Evolutionary conservation across 75 land plant genomes (phyloP), one percentile per base, ranked within the genome.

Genomic region (Adiantum capillusveneris): DNA sequence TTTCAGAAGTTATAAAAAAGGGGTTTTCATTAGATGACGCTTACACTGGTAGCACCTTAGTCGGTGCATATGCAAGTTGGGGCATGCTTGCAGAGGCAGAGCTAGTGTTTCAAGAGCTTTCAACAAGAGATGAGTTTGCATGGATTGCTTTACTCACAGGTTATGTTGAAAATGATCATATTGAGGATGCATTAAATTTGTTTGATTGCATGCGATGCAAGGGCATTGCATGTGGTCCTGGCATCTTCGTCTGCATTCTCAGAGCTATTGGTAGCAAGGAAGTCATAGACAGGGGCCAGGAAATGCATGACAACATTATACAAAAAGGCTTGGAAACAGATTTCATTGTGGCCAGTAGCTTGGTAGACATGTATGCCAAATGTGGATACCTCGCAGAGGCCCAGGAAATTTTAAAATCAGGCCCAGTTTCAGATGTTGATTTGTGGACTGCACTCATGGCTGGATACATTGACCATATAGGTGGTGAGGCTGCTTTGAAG

Each of bases 131-230:
- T 55, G 27, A 56, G 25, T 65, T 26, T 19, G 30, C 70, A 17
- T 68, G 66, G 39, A 62, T 34, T 61, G 70, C 67, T 48, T 43
- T 68, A 52, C 46, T 62, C 61, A 65, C 67, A 29, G 70, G 70
- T 29, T 68, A 68, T 27, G 65, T 65, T 12, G 45, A 46, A 21
- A 20, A 55, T 55, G 22, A 55, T 11, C 18, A 27, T 5, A 22
- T 27, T 28, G 57, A 30, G 25, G 13, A 46, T 51, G 56, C 53
- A 34, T 58, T 67, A 19, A 65, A 65, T 41, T 58, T 28, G 5
- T 63, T 60, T 52, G 49, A 25, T 36, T 62, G 79, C 45, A 57
- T 64, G 26, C 6, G 3, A 46, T 17, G 6, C 2, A 21, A 46
- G 5, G 22, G 22, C 3, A 24, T 55, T 17, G 2, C 27, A 3